phyloP scores from a whole-genome alignment of 1,284 basidiomycete genomes.

The Fistulinella cinereoalba region DNA sequence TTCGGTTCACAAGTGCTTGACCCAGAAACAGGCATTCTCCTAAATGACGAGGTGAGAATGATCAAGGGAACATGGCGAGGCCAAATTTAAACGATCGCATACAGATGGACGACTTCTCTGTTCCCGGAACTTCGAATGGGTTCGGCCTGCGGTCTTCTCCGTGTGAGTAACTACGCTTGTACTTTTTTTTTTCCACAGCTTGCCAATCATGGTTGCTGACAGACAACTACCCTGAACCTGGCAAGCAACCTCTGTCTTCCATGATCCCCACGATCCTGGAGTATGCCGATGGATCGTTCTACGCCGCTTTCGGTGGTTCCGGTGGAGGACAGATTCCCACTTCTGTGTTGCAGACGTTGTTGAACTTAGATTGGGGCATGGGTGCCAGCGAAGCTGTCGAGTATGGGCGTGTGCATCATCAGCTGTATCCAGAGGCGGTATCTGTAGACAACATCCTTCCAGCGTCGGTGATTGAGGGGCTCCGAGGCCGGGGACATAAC shows the following conservation, averaged over 20 bases:
- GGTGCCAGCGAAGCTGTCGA: conserved; percentile 83
- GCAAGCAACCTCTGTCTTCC: conserved; percentile 87
- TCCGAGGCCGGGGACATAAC: conserved; percentile 69
- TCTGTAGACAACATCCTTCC: conserved; percentile 68
- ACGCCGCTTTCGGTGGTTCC: conserved; percentile 76
- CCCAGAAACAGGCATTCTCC: conserved; percentile 78
- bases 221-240: conserved; percentile 86
- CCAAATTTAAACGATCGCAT: conserved; percentile 8
- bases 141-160: conserved; percentile 87
- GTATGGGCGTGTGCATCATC: conserved; percentile 86
- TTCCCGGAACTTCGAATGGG: conserved; percentile 74
- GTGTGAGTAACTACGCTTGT: conserved; percentile 45
- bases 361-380: conserved; percentile 83
- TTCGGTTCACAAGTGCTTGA: conserved; percentile 90
- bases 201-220: not conserved
- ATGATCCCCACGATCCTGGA: conserved; percentile 82
- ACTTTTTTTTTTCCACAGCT: not conserved
- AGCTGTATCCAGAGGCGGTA: conserved; percentile 70
- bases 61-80: not conserved
- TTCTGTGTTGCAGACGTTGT: conserved; percentile 74
- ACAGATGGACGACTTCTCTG: conserved; percentile 89
- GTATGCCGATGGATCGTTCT: conserved; percentile 65
- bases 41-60: conserved; percentile 75
- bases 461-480: conserved; percentile 48
- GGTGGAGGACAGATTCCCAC: conserved; percentile 88